Conservation (phyloP, 345 rosid species). For the Syzygium oleosum region DNA sequence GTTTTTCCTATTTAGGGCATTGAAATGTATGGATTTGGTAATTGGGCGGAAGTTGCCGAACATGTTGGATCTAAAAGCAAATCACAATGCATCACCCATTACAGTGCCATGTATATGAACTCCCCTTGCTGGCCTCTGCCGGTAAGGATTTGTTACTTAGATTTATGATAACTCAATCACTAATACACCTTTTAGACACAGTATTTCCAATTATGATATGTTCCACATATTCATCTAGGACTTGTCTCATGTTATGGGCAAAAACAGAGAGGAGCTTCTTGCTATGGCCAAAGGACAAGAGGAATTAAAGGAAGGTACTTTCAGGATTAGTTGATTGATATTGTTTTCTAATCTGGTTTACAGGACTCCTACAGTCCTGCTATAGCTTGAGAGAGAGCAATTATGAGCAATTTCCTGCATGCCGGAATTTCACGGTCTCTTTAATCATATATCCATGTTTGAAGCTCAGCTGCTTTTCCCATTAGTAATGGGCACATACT, state of each 20-base stretch:
- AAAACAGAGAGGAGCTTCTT: constrained; percentile 86
- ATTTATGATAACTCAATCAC: background rate
- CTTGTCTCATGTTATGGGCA: constrained; percentile 80
- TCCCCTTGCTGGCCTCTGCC: constrained; percentile 86
- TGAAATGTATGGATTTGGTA: constrained; percentile 92
- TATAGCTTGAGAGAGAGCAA: background rate
- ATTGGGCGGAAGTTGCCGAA: constrained; percentile 88
- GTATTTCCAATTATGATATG: background rate
- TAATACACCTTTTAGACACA: background rate
- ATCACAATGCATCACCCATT: constrained; percentile 68
- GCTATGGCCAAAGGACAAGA: constrained; percentile 59
- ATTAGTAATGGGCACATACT: background rate
- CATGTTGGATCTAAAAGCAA: constrained; percentile 84
- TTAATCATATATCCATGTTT: background rate
- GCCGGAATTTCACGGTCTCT: background rate
- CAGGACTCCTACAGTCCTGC: background rate
- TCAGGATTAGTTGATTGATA: background rate
- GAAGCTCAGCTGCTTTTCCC: background rate
- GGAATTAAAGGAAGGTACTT: constrained; percentile 48
- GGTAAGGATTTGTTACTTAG: constrained; percentile 29
- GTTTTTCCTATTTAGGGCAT: constrained; percentile 55
- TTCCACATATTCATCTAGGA: constrained; percentile 31
- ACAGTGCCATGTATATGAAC: constrained; percentile 65
- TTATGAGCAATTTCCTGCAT: background rate
- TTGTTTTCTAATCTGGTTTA: background rate